Evolutionary conservation across 2,329 filamentous ascomycete species (phyloP).

Genomic region (Talaromyces rugulosus): DNA sequence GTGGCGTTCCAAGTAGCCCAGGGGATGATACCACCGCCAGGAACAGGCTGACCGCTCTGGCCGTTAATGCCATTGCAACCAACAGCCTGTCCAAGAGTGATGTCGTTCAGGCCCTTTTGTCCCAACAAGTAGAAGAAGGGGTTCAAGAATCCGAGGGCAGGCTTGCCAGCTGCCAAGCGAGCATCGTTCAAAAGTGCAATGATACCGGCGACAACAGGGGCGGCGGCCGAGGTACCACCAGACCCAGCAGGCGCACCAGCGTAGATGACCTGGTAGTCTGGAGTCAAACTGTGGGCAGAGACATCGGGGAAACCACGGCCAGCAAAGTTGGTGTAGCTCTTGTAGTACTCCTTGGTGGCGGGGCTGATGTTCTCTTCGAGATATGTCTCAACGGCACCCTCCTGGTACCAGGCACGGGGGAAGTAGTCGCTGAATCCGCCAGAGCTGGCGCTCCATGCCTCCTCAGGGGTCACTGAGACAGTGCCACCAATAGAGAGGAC

Average conservation of each 20-base stretch:
- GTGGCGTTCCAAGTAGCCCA: conserved; percentile 27
- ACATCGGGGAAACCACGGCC: conserved; percentile 62
- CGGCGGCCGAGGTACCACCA: conserved; percentile 41
- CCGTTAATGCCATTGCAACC: conserved; percentile 34
- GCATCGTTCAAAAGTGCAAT: conserved; percentile 62
- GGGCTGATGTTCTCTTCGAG: conserved; percentile 34
- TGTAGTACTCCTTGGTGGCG: conserved; percentile 48
- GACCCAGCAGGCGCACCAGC: conserved; percentile 11
- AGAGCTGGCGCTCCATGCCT: conserved; percentile 30
- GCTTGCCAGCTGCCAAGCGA: conserved; percentile 48
- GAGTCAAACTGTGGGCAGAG: conserved; percentile 50
- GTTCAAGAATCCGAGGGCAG: conserved; percentile 56
- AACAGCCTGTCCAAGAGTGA: conserved; percentile 28
- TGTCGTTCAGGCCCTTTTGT: conserved; percentile 48
- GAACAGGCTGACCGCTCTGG: conserved; percentile 17
- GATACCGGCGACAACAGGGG: conserved; percentile 57
- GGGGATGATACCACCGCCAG: conserved; percentile 21
- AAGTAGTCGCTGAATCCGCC: conserved; percentile 48
- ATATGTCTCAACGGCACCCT: conserved; percentile 36
- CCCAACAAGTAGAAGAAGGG: conserved; percentile 55
- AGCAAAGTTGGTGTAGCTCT: conserved; percentile 42
- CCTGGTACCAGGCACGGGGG: conserved; percentile 41
- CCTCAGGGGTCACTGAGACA: conserved; percentile 26
- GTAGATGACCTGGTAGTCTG: conserved; percentile 31
- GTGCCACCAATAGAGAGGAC: conserved; percentile 45